Conservation (phyloP, 1,284 basidiomycete genomes). For the Pseudozyma sp. region DNA sequence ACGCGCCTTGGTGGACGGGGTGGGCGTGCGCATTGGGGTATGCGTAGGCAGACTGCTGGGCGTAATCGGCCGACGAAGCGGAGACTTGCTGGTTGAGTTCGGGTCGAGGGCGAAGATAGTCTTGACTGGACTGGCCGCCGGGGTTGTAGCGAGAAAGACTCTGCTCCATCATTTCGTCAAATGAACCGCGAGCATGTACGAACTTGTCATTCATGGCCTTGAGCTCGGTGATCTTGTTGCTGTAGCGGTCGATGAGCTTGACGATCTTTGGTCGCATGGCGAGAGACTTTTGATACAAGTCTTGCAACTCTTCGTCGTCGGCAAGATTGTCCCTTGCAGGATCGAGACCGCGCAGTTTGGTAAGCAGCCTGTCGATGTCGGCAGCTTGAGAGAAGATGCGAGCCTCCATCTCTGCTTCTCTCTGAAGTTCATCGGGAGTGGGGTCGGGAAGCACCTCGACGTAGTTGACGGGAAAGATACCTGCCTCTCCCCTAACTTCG, state of each 20-base stretch:
- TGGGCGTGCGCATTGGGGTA: conserved; percentile 25
- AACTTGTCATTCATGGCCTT: conserved; percentile 91
- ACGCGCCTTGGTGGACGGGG: conserved; percentile 16
- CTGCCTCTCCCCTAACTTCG: conserved; percentile 88
- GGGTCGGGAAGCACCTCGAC: conserved; percentile 92
- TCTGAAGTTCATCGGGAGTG: conserved; percentile 80
- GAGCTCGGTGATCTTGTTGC: conserved; percentile 73
- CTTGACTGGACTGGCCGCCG: conserved; percentile 41
- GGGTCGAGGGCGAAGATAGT: conserved; percentile 41
- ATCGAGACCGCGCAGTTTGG: conserved; percentile 82
- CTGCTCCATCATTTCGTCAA: conserved; percentile 91
- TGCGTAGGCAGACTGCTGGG: conserved; percentile 30
- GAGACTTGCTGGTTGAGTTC: conserved; percentile 44
- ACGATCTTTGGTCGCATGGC: conserved; percentile 91
- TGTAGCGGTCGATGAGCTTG: conserved; percentile 94
- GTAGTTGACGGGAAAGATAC: conserved; percentile 98
- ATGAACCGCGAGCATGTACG: conserved; percentile 82
- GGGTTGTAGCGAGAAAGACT: conserved; percentile 78
- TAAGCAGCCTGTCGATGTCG: conserved; percentile 87
- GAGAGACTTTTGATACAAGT: conserved; percentile 90
- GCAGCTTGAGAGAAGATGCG: conserved; percentile 84
- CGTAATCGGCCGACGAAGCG: conserved; percentile 37
- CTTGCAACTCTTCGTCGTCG: conserved; percentile 90
- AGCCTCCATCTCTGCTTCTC: conserved; percentile 89
- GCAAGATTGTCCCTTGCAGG: conserved; percentile 82